These are phyloP conservation scores for Neurospora sp. DNA, from an alignment of 495 filamentous ascomycete genomes.

Conservation along the genomic window DNA sequence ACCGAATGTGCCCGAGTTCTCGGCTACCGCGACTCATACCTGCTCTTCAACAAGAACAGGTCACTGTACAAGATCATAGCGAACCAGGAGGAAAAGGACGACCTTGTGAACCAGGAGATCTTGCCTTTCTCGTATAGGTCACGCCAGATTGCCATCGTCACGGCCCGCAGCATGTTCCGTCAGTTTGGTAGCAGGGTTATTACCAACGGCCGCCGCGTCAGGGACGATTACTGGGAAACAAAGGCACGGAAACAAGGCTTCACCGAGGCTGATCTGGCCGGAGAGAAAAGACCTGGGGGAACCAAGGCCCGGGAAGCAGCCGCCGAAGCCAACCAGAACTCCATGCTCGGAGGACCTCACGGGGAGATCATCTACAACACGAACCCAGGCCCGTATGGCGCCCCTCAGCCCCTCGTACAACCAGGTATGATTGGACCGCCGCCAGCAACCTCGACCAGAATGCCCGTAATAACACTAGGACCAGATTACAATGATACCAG, in stretches of 20 bases:
- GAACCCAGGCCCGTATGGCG: conserved; percentile 50
- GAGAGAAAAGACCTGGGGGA: conserved; percentile 90
- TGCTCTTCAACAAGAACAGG: conserved; percentile 98
- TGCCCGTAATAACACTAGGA: conserved; percentile 77
- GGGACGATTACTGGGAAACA: conserved; percentile 97
- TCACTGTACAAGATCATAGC: conserved; percentile 98
- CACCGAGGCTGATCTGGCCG: conserved; percentile 91
- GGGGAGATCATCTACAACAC: conserved; percentile 79
- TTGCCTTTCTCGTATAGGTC: conserved; percentile 96
- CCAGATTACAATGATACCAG: conserved; percentile 69
- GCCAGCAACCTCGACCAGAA: conserved; percentile 53
- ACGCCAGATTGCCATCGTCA: conserved; percentile 96
- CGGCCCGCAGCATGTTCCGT: conserved; percentile 97
- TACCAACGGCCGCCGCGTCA: conserved; percentile 75
- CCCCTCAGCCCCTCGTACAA: conserved; percentile 57
- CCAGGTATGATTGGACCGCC: conserved; percentile 57
- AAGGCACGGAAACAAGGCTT: conserved; percentile 97
- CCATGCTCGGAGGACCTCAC: conserved; percentile 49
- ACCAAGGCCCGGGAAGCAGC: conserved; percentile 80
- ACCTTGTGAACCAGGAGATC: conserved; percentile 89
- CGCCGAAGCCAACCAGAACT: conserved; percentile 43
- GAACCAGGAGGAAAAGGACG: conserved; percentile 90
- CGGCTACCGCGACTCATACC: conserved; percentile 92
- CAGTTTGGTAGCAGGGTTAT: conserved; percentile 98
- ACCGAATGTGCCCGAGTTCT: conserved; percentile 95